Percentiles rank a stretch among this genome's conserved stretches.
Conservation (phyloP, 169 alveolate species). For the Eimeria zaria region DNA sequence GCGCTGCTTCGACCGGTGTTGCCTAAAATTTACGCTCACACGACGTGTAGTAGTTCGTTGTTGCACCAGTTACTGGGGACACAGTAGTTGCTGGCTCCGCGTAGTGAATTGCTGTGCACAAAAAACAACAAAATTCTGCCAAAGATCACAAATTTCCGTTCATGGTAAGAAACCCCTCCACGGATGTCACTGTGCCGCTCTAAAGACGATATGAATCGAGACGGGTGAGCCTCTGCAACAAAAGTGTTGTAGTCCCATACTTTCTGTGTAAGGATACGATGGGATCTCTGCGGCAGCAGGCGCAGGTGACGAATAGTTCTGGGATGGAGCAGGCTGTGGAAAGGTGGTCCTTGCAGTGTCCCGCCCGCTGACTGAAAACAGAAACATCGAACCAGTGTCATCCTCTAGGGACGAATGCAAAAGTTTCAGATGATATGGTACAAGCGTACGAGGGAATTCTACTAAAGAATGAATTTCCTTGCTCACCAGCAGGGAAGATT, state of each 20-base stretch:
- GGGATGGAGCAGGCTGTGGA: conserved; percentile 55
- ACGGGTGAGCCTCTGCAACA: background rate
- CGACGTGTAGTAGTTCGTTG: conserved; percentile 56
- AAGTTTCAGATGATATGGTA: background rate
- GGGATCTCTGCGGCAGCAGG: conserved; percentile 19
- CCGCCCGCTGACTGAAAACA: conserved; percentile 63
- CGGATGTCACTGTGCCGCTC: background rate
- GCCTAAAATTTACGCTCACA: background rate
- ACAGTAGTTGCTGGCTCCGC: conserved; percentile 61
- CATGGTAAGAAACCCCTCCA: background rate
- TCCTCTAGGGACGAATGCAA: background rate
- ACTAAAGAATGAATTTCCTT: background rate
- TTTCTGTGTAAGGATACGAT: conserved; percentile 38
- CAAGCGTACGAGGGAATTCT: background rate
- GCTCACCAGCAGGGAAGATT: conserved; percentile 65
- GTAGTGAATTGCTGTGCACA: conserved; percentile 52
- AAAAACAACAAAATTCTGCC: background rate
- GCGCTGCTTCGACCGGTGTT: background rate
- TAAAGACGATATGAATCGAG: background rate
- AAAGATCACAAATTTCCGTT: background rate
- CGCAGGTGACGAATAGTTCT: conserved; percentile 53
- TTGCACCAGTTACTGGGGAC: conserved; percentile 41
- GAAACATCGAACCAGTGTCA: background rate
- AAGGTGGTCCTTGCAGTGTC: conserved; percentile 9
- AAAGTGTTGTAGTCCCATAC: background rate